A percentile compares a stretch with the other conserved stretches of the same genome.
phyloP scores from a whole-genome alignment of 305 asterid species.

The Solanum hybrid region DNA sequence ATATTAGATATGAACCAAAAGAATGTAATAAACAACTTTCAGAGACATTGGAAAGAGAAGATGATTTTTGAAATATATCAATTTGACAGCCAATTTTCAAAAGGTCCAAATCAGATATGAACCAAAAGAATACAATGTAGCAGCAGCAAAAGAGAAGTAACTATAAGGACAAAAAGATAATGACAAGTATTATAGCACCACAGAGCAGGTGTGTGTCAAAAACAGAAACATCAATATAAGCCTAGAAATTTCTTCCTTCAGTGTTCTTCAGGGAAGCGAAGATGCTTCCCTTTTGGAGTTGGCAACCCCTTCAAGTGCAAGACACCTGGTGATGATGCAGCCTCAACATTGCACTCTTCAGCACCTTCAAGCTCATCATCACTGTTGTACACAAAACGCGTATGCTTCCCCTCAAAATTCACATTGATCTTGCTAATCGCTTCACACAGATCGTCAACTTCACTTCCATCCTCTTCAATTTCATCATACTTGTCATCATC shows the following conservation, averaged over 20 bases:
- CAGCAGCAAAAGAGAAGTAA: neutral
- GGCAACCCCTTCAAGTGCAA: constrained; percentile 25
- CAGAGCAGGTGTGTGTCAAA: neutral
- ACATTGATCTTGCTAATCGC: constrained; percentile 57
- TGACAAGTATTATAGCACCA: no score
- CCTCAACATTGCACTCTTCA: constrained; percentile 11
- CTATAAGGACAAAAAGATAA: no score
- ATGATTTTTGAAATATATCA: neutral
- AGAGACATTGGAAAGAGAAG: neutral
- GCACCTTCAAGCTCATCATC: constrained; percentile 49
- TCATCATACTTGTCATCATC: constrained; percentile 13
- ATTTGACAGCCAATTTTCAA: neutral
- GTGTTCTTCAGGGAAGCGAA: neutral
- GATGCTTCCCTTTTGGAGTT: constrained; percentile 27
- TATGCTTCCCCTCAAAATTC: constrained; percentile 52
- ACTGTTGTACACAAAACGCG: constrained; percentile 51
- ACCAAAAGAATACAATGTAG: neutral
- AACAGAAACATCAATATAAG: neutral
- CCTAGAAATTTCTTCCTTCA: neutral
- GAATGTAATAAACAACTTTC: neutral
- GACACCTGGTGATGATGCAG: neutral
- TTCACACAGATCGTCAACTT: constrained; percentile 58
- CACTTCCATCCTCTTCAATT: constrained; percentile 9
- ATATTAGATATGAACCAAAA: neutral
- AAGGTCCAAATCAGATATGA: neutral